These are phyloP conservation scores for Rosa multiflora DNA, from an alignment of 306 rosid genomes.

Conservation along the genomic window DNA sequence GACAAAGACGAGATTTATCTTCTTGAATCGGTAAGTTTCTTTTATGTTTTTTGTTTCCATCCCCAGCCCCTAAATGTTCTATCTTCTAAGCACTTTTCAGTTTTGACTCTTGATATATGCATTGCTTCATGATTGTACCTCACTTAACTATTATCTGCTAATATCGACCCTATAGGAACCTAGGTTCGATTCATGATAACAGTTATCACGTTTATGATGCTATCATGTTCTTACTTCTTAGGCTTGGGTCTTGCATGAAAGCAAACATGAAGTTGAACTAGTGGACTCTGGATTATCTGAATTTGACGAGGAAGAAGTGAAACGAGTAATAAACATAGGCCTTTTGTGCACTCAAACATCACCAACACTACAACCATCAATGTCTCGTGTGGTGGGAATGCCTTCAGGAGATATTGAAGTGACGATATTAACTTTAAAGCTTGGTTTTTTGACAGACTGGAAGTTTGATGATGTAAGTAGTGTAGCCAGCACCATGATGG, in stretches of 20 bases:
- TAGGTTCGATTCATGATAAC: not conserved
- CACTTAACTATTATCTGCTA: not conserved
- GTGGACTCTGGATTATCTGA: constrained; percentile 46
- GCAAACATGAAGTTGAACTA: constrained; percentile 35
- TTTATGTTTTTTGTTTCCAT: not conserved
- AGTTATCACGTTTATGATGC: not conserved
- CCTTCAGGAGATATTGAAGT: constrained; percentile 67
- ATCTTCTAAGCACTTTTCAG: not conserved
- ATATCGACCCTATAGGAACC: not conserved
- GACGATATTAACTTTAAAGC: constrained; percentile 39
- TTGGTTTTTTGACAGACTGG: constrained; percentile 37
- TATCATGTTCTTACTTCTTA: constrained; percentile 17
- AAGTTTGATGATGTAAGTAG: constrained; percentile 48
- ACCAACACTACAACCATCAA: constrained; percentile 53
- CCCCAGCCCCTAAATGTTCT: too few relatives aligned
- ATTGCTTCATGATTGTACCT: not conserved
- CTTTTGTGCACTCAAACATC: constrained; percentile 71
- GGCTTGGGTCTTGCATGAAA: constrained; percentile 73
- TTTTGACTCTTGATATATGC: not conserved
- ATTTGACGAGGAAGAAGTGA: constrained; percentile 46
- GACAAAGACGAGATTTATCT: constrained; percentile 61
- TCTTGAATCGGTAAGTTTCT: constrained; percentile 60
- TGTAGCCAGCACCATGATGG: constrained; percentile 25
- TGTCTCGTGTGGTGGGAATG: constrained; percentile 82
- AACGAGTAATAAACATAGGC: constrained; percentile 47